Base-by-base conservation (phyloP, 495 filamentous ascomycete species). In the Zalerion maritima region DNA sequence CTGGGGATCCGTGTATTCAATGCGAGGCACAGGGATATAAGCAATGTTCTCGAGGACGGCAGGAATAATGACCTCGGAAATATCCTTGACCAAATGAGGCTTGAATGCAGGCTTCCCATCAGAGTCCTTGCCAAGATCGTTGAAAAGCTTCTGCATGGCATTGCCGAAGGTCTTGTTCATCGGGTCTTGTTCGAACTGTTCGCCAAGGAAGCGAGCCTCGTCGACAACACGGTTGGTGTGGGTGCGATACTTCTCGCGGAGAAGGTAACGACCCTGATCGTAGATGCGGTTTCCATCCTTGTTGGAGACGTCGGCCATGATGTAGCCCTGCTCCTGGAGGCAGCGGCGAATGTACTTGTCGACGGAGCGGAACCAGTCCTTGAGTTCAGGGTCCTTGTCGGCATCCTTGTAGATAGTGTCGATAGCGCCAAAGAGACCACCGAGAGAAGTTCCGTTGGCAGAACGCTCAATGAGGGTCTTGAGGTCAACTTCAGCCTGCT, bases 391-490 rank as follows among this genome's bases (percentile, higher is more conserved):
- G 38, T 97, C 89, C 12, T 63, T 65, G 41, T 96, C 85, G 5
- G 89, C 81, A 58, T 94, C 86, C n/a, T 62, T 55, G 55, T 96
- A 97, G 38, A 97, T 75, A 31, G 64, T 67, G 44, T 91, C 79
- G 49, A 97, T 75, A 2, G 87, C 73, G 24, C 78, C 78, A 50
- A 91, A 79, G 20, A 96, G 54, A 49, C 91, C 82, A 37, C 91
- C 78, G 21, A 69, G 62, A 1, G 84, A 94, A 5, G 89, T 97
- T 49, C 73, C 75, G 54, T 96, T 96, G 46, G 89, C 89, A 40
- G 94, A 96, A 26, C 89, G 77, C 61, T 97, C 91, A 36, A 96
- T 73, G 12, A 97, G 65, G 9, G 69, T 78, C 81, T 75, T 83
- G 29, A 97, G 62, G 43, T 91, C 76, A 50, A 68, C 63, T 53